Evolutionary conservation across 2,329 filamentous ascomycete genomes (phyloP).

Genomic region (Epichloe amarillans): DNA sequence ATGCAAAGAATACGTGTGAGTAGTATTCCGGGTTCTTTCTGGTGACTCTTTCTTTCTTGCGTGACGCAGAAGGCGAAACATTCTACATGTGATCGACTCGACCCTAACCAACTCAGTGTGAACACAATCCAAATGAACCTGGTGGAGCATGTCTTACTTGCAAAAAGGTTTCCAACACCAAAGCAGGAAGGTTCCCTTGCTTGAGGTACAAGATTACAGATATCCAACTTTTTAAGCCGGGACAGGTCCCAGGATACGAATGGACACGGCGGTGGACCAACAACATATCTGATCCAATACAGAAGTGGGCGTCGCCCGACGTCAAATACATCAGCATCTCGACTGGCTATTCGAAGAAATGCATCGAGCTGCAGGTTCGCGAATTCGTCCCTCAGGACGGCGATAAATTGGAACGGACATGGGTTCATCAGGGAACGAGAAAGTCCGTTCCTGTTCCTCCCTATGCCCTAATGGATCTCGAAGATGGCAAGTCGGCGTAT

Average conservation of each 20-base stretch:
- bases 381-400: constrained; percentile 40
- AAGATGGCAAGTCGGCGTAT: constrained; percentile 35
- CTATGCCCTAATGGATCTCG: constrained; percentile 42
- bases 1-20: constrained; percentile 50
- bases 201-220: constrained; percentile 48
- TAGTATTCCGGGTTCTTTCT: constrained; percentile 2
- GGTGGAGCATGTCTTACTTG: constrained; percentile 39
- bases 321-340: constrained; percentile 36
- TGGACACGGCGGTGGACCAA: constrained; percentile 47
- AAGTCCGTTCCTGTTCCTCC: constrained; percentile 39
- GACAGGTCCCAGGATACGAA: constrained; percentile 43
- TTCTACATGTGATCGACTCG: background rate
- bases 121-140: constrained; percentile 33
- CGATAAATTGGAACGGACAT: constrained; percentile 41
- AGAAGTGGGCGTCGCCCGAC: constrained; percentile 40
- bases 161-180: constrained; percentile 32
- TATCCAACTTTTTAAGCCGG: constrained; percentile 43
- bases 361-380: constrained; percentile 37
- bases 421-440: constrained; percentile 33
- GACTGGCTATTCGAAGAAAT: constrained; percentile 37
- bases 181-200: constrained; percentile 41
- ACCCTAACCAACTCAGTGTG: constrained; percentile 29
- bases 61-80: background rate
- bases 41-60: background rate
- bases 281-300: constrained; percentile 40